Evolutionary conservation across 208 protist species (phyloP).

Genomic region (Acanthamoeba lenticulata): DNA sequence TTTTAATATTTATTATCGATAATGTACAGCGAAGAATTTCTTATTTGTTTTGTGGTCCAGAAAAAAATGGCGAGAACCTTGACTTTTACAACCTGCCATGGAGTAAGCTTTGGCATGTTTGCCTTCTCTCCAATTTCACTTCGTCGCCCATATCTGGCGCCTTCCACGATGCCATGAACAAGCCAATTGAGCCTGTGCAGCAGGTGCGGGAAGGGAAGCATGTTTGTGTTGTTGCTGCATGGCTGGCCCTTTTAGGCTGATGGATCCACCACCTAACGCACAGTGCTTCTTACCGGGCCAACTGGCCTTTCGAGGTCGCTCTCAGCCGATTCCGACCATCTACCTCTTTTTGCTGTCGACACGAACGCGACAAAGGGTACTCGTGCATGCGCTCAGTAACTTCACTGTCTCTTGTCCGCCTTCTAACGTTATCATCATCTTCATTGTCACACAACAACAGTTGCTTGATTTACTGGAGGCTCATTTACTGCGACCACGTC

Average conservation of each 20-base stretch:
- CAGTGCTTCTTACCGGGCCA: background rate
- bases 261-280: background rate
- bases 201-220: too few relatives aligned
- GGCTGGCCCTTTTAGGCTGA: background rate
- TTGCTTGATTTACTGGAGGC: constrained; percentile 33
- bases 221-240: background rate
- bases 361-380: constrained; percentile 21
- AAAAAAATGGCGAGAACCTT: constrained; percentile 55
- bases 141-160: constrained; percentile 9
- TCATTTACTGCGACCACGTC: background rate
- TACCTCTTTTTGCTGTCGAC: constrained; percentile 27
- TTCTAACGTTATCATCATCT: background rate
- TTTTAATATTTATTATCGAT: too few relatives aligned
- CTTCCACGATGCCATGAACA: constrained; percentile 26
- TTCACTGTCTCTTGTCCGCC: background rate
- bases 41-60: too few relatives aligned
- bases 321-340: constrained; percentile 18
- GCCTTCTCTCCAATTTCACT: constrained; percentile 43
- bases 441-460: background rate
- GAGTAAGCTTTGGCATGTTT: constrained; percentile 24
- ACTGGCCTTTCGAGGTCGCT: background rate
- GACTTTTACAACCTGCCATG: constrained; percentile 55
- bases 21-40: too few relatives aligned
- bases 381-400: background rate
- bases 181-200: background rate